Evolutionary conservation across 441 rosid genomes (phyloP), one percentile per base, ranked within the genome.

Genomic region (Breynia disticha): DNA sequence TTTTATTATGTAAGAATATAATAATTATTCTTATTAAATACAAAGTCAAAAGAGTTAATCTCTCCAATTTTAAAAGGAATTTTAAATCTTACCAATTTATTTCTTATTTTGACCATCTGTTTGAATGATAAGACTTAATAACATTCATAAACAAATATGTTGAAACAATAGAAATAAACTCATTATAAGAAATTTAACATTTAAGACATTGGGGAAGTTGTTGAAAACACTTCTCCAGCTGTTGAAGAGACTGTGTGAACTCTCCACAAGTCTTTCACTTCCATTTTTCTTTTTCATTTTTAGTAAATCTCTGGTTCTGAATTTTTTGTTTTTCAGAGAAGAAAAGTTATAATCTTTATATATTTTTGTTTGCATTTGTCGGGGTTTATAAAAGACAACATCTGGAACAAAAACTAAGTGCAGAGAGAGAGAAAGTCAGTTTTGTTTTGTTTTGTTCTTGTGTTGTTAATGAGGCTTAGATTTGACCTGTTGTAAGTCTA

Each of bases 191-290:
- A 17, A 54, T 56, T 11, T 14, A 6, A 51, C 62, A 50, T 65
- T 57, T 52, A 61, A 64, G 56, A 24, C 32, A 2, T 24, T 3
- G 32, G 7, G 32, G 32, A 52, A 64, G 70, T 57, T 57, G 75
- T 62, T 61, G 72, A 63, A 69, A 45, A 56, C 41, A 52, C 46
- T 56, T 52, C 64, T 56, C 64, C 74, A 56, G 57, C 58, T 39
- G 48, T 46, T 57, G 14, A n/a, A n/a, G n/a, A n/a, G n/a, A n/a
- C n/a, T n/a, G n/a, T n/a, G n/a, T n/a, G n/a, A n/a, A n/a, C n/a
- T n/a, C n/a, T n/a, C n/a, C n/a, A n/a, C n/a, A n/a, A n/a, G n/a
- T n/a, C n/a, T n/a, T n/a, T n/a, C n/a, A n/a, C n/a, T n/a, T n/a
- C n/a, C 50, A 47, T 63, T 24, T 24, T 24, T 24, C 32, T 24